Evolutionary conservation across 495 filamentous ascomycete species (phyloP), one percentile per base, ranked within the genome.

Genomic region (Penicillium riverlandense): DNA sequence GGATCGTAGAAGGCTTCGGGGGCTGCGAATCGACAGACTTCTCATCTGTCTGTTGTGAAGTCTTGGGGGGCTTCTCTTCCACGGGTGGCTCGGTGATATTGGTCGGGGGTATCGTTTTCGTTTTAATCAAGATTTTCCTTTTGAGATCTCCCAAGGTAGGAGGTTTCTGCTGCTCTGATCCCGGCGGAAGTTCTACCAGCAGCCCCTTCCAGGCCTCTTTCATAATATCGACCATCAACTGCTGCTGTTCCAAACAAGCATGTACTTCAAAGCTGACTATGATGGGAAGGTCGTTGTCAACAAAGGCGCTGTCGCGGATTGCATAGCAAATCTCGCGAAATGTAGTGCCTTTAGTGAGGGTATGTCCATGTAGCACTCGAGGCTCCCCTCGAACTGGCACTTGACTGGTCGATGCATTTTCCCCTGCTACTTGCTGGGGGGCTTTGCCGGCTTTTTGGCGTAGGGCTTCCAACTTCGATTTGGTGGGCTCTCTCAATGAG

Each of bases 251-350:
- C 0, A 75, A 58, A 47, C 72, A 71, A 29, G 86, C 87, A 65
- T 96, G 91, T 0, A 96, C 86, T 59, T 97, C 91, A 8, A 97
- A 70, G 52, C 86, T 92, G 46, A 95, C 80, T 32, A 97, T 90
- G 1, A 97, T 67, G 0, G 91, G 91, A 1, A 90, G 66, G 40
- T 95, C 83, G 29, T 71, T 80, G 4, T 70, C 74, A 7, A 81
- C 68, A 54, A 97, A 96, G 0, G 85, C 87, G 53, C 82, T 76
- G 37, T 95, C 80, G 13, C 80, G 70, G 38, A 96, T 89, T 0
- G 86, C 80, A 41, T 74, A 69, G 62, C 88, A 95, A 1, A 96
- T 90, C 11, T 85, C 77, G 29, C 88, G 80, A 63, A 96, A 96
- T 0, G 83, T 74, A 9, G 94, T 78, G 37, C 87, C 87, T 48